These are phyloP conservation scores for Eucalyptus decipiens DNA, from an alignment of 345 rosid genomes.

Conservation along the genomic window DNA sequence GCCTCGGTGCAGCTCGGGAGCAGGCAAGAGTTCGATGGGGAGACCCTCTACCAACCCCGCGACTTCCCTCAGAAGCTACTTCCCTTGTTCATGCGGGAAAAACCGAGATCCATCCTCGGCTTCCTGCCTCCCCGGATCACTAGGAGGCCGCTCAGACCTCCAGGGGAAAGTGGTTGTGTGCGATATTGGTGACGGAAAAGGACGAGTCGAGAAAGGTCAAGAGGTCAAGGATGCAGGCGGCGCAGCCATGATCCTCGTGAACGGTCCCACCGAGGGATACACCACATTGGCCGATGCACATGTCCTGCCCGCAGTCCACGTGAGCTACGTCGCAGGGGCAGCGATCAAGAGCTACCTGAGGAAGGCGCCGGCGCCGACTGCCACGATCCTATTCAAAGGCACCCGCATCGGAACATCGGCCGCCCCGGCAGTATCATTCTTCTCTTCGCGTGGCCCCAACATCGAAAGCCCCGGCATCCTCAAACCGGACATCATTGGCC, in stretches of 20 bases:
- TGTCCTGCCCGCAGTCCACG: slow-evolving; percentile 1
- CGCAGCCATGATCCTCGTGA: slow-evolving; percentile 9
- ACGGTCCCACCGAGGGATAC: slow-evolving; percentile 6
- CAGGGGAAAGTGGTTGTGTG: slow-evolving; percentile 23
- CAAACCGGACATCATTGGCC: slow-evolving; percentile 35
- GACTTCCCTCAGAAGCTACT: slow-evolving; percentile 3
- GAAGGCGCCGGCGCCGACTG: slow-evolving; percentile 2
- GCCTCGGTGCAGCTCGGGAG: slow-evolving; percentile 34
- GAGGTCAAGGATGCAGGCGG: slow-evolving; percentile 24
- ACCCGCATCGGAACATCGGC: slow-evolving; percentile 1
- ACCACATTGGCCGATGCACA: slow-evolving; percentile 10
- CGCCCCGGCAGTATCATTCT: slow-evolving; percentile 21
- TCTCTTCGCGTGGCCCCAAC: slow-evolving; percentile 45
- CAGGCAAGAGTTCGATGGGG: slow-evolving; percentile 13
- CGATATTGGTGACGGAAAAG: slow-evolving; percentile 13
- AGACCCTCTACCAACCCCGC: slow-evolving; percentile 23
- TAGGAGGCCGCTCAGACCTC: background rate
- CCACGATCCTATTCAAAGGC: slow-evolving; percentile 4
- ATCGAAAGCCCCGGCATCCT: slow-evolving; percentile 19
- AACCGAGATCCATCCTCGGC: slow-evolving; percentile 2
- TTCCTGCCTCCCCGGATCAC: slow-evolving; percentile 6
- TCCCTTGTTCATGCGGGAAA: slow-evolving; percentile 31
- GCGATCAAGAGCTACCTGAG: slow-evolving; percentile 15
- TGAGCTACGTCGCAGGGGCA: slow-evolving; percentile 8
- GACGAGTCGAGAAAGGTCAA: slow-evolving; percentile 6